phyloP scores from a whole-genome alignment of 768 basidiomycete species.

The Tricholoma sp. region DNA sequence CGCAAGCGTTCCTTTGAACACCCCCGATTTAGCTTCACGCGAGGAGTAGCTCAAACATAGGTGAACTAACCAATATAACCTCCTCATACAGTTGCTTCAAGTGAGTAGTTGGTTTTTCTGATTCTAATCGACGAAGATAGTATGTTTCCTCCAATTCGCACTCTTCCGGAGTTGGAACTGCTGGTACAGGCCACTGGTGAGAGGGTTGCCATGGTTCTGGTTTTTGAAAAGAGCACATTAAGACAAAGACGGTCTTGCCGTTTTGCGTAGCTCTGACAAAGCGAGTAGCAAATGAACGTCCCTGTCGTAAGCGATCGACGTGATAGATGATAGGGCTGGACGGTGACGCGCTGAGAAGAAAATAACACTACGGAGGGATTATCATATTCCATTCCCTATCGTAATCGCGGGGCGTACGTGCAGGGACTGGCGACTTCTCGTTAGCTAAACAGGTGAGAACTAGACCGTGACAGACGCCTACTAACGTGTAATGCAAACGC shows the following conservation, averaged over 20 bases:
- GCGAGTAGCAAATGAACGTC: conserved; percentile 67
- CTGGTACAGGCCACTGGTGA: conserved; percentile 65
- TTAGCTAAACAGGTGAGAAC: not conserved
- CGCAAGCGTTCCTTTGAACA: conserved; percentile 50
- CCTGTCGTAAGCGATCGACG: conserved; percentile 72
- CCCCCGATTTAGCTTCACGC: not conserved
- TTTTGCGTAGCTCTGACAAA: conserved; percentile 56
- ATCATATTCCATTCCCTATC: not conserved
- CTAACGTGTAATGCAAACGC: conserved; percentile 70
- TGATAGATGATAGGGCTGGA: conserved; percentile 72
- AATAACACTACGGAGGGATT: conserved; percentile 58
- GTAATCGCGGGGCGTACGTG: conserved; percentile 46
- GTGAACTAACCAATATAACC: conserved; percentile 23
- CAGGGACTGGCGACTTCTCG: conserved; percentile 41
- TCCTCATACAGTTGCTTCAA: conserved; percentile 29
- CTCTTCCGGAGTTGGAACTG: conserved; percentile 52
- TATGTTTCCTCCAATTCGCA: conserved; percentile 55
- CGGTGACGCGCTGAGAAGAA: conserved; percentile 69
- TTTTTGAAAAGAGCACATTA: conserved; percentile 79
- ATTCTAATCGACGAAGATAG: conserved; percentile 26
- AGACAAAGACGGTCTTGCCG: conserved; percentile 44
- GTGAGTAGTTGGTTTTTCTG: conserved; percentile 27
- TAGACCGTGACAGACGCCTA: conserved; percentile 2
- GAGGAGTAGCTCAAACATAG: not conserved
- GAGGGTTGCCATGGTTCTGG: conserved; percentile 73